phyloP scores from a whole-genome alignment of 1,284 basidiomycete species.

The Caloboletus firmus region DNA sequence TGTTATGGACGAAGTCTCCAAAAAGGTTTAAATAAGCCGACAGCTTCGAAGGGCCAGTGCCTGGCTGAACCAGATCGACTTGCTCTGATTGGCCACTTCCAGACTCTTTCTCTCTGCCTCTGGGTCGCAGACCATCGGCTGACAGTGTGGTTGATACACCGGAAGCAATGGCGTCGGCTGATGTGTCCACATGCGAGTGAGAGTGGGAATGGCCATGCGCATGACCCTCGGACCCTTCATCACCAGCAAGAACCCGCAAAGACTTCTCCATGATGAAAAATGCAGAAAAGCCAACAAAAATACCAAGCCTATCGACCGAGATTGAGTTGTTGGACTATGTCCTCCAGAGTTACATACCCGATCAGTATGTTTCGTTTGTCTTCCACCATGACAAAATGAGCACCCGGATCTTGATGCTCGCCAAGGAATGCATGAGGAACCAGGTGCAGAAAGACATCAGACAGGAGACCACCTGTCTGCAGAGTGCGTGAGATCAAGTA shows the following conservation, averaged over 20 bases:
- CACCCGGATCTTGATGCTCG: constrained; percentile 69
- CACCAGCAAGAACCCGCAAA: constrained; percentile 72
- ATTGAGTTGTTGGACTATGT: constrained; percentile 11
- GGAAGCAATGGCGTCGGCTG: constrained; percentile 32
- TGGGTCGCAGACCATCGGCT: constrained; percentile 36
- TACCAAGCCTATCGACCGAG: constrained; percentile 56
- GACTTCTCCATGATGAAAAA: constrained; percentile 93
- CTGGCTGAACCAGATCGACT: constrained; percentile 27
- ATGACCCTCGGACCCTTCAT: constrained; percentile 50
- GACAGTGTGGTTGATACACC: constrained; percentile 34
- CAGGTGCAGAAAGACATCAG: constrained; percentile 87
- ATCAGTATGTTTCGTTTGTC: constrained; percentile 88
- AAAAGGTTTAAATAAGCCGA: constrained; percentile 90
- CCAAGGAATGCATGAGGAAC: constrained; percentile 90
- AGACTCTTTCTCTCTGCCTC: constrained; percentile 30
- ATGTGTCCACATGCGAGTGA: constrained; percentile 39
- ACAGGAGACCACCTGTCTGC: constrained; percentile 84
- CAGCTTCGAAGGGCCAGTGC: constrained; percentile 65
- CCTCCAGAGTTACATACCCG: constrained; percentile 50
- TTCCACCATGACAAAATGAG: constrained; percentile 78
- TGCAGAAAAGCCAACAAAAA: constrained; percentile 80
- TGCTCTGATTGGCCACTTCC: constrained; percentile 19
- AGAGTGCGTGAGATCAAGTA: constrained; percentile 29
- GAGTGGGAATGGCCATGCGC: constrained; percentile 60
- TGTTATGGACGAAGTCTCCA: constrained; percentile 87